Evolutionary conservation across 179 eudicot species (phyloP), one percentile per base, ranked within the genome.

Genomic region (Dionaea muscipula): DNA sequence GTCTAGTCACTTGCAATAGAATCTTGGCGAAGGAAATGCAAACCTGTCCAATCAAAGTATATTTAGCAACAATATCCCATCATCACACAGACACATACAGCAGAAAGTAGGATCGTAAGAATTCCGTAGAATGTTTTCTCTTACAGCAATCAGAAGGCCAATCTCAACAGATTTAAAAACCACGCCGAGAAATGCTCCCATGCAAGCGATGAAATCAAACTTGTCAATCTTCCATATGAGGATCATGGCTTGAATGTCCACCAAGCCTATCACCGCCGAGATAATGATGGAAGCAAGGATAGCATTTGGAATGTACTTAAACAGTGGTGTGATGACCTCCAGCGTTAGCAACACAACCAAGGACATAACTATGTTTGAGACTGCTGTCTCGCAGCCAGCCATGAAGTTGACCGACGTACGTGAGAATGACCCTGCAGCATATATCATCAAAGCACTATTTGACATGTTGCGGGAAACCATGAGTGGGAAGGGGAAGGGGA

Each of bases 1-100:
- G 98, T 55, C 98, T 74, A 0, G 95, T 84, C n/a, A 91, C 98
- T 80, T 87, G 95, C 10, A 91, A 63, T 7, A 91, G 84, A 59
- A 87, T 79, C 69, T 87, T 91, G 0, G 95, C 95, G 56, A 91
- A 91, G 0, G 98, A 86, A 55, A 86, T 84, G 1, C 70, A 51
- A 10, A 90, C 89, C 97, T 88, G 61, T 62, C 19, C 46, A 19
- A 14, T 22, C 28, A 56, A 49, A 41, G 4, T 47, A 11, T 19
- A 59, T 35, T 13, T 19, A 59, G 31, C 43, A 33, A 48, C 8
- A 2, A 2, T 6, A 47, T 0, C 45, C 3, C 18, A 5, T 28
- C 26, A 44, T 8, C 0, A 2, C 18, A 28, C 20, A 8, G 26
- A 27, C 11, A 24, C 11, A 23, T 13, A 11, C 49, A 17, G 18